Percentiles rank a stretch among this genome's conserved stretches.
Conservation (phyloP, 2,329 filamentous ascomycete genomes). For the Sarocladium oryzae region DNA sequence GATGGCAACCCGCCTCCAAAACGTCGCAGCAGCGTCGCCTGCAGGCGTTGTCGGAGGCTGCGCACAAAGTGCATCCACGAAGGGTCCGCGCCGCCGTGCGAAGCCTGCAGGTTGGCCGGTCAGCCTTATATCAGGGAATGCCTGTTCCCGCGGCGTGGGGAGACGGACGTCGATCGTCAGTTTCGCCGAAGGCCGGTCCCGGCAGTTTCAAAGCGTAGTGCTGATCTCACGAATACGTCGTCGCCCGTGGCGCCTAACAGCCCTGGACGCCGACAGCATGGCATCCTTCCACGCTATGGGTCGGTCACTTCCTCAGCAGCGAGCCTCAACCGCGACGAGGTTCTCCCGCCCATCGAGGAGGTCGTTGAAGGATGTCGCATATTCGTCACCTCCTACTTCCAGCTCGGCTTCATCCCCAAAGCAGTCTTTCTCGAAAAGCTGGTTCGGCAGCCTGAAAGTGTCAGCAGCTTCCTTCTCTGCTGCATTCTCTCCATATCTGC, state of each 20-base stretch:
- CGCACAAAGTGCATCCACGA: conserved; percentile 18
- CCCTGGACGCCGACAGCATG: conserved; percentile 6
- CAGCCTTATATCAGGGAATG: conserved; percentile 13
- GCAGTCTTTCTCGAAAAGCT: conserved; percentile 23
- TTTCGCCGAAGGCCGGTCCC: conserved; percentile 15
- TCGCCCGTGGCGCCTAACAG: neutral
- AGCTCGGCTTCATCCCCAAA: conserved; percentile 27
- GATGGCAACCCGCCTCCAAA: conserved; percentile 6
- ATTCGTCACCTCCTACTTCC: conserved; percentile 24
- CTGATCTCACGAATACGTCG: neutral
- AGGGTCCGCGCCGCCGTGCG: conserved; percentile 14
- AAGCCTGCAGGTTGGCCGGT: conserved; percentile 15
- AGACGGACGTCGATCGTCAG: conserved; percentile 16
- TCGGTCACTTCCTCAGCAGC: neutral
- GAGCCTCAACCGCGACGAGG: neutral
- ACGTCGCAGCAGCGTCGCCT: conserved; percentile 17
- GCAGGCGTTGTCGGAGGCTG: conserved; percentile 20
- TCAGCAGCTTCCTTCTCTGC: conserved; percentile 22
- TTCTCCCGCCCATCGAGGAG: conserved; percentile 19
- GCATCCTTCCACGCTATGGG: neutral
- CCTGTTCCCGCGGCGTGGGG: conserved; percentile 16
- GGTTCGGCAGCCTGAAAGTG: conserved; percentile 13
- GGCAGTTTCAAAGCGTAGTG: neutral
- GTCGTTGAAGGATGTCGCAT: conserved; percentile 22
- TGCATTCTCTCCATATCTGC: conserved; percentile 25